Conservation (phyloP, 176 grass and related monocot species). For the Oropetium thomaeum region DNA sequence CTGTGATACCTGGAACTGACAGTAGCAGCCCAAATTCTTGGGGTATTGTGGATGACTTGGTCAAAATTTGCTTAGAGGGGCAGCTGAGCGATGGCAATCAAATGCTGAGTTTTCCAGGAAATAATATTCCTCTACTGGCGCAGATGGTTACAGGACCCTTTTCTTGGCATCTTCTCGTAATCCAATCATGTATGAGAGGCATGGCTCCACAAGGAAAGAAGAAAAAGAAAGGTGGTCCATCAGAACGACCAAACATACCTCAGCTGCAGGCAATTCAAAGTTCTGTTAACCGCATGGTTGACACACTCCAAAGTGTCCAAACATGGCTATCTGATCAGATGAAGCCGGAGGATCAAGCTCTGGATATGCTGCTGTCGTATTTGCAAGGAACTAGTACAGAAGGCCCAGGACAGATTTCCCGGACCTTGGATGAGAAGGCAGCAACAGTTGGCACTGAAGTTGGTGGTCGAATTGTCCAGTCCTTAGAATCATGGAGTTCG, state of each 20-base stretch:
- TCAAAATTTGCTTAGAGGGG: slow-evolving; percentile 58
- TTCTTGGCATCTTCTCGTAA: slow-evolving; percentile 81
- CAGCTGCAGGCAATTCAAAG: slow-evolving; percentile 55
- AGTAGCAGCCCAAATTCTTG: slow-evolving; percentile 53
- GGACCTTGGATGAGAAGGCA: slow-evolving; percentile 56
- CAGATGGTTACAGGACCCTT: slow-evolving; percentile 78
- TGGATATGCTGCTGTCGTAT: slow-evolving; percentile 60
- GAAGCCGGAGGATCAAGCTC: slow-evolving; percentile 51
- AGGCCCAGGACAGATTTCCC: slow-evolving; percentile 46
- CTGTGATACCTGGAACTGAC: slow-evolving; percentile 34
- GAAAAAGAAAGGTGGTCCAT: slow-evolving; percentile 74
- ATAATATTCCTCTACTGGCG: slow-evolving; percentile 54
- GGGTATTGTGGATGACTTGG: slow-evolving; percentile 64
- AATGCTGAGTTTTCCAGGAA: slow-evolving; percentile 60
- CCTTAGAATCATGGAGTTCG: slow-evolving; percentile 60
- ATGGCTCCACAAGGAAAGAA: slow-evolving; percentile 73
- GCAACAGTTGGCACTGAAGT: slow-evolving; percentile 36
- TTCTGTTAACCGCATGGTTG: slow-evolving; percentile 60
- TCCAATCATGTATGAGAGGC: slow-evolving; percentile 67
- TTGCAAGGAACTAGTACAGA: slow-evolving; percentile 45
- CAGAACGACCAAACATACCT: slow-evolving; percentile 50
- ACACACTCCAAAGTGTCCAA: slow-evolving; percentile 39
- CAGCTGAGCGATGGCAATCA: slow-evolving; percentile 43
- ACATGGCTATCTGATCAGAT: slow-evolving; percentile 72
- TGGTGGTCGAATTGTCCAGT: slow-evolving; percentile 54